phyloP scores from a whole-genome alignment of 2,329 filamentous ascomycete species.

The Pseudocercospora musae region DNA sequence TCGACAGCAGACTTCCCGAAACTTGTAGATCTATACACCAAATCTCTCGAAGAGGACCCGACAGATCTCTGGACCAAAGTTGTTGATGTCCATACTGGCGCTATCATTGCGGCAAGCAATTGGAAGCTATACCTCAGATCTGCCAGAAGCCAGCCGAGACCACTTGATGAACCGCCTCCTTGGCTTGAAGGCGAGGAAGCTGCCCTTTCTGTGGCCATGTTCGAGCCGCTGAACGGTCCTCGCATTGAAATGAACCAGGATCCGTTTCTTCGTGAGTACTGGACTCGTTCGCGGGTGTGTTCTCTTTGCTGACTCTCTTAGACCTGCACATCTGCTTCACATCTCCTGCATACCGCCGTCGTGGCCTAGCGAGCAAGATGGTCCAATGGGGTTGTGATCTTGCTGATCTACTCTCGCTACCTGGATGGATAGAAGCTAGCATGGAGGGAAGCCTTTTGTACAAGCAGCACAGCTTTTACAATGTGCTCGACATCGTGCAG shows the following conservation, averaged over 20 bases:
- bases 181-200: not conserved
- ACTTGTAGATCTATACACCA: not conserved
- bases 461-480: conserved; percentile 25
- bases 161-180: not conserved
- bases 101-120: not conserved
- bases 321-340: conserved; percentile 38
- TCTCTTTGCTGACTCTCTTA: conserved; percentile 10
- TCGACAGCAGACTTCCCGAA: not conserved
- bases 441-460: conserved; percentile 28
- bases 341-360: conserved; percentile 37
- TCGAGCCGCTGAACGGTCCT: not conserved
- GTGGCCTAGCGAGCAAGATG: conserved; percentile 38
- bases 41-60: not conserved
- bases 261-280: not conserved
- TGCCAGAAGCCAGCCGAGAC: not conserved
- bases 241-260: not conserved
- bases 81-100: not conserved
- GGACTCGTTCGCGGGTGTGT: not conserved
- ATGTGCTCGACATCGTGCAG: not conserved
- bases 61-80: not conserved
- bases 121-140: not conserved
- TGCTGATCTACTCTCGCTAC: conserved; percentile 33
- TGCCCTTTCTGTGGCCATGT: not conserved
- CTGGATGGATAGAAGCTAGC: conserved; percentile 31
- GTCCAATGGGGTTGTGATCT: conserved; percentile 39